Conservation (phyloP, 768 basidiomycete genomes). For the Auricularia sp. region DNA sequence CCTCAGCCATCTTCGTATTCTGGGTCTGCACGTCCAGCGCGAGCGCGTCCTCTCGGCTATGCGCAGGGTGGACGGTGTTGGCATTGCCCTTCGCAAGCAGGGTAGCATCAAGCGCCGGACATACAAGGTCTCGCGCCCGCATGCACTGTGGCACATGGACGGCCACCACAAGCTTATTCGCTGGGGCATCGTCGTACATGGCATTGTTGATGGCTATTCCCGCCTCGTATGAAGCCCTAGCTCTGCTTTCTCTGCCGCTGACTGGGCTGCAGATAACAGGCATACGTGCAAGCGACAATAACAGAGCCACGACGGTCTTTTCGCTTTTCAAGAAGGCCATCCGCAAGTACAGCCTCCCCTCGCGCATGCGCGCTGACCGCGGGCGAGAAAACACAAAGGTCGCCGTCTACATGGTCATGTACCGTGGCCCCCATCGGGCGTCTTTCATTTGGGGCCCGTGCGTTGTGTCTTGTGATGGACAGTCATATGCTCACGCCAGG, state of each 20-base stretch:
- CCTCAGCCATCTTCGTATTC: background rate
- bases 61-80: background rate
- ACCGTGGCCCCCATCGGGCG: conserved; percentile 20
- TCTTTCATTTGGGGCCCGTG: conserved; percentile 23
- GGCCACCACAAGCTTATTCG: conserved; percentile 2
- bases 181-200: conserved; percentile 16
- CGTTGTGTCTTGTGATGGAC: background rate
- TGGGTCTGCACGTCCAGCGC: background rate
- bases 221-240: background rate
- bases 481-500: background rate
- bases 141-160: conserved; percentile 6
- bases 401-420: conserved; percentile 28
- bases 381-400: conserved; percentile 28
- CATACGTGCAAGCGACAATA: conserved; percentile 18
- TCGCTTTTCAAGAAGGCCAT: conserved; percentile 15
- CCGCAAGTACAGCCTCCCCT: conserved; percentile 16
- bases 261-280: conserved; percentile 13
- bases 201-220: conserved; percentile 13
- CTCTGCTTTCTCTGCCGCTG: conserved; percentile 5
- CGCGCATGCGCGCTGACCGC: conserved; percentile 23
- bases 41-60: background rate
- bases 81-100: background rate
- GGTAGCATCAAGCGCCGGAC: background rate
- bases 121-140: conserved; percentile 10
- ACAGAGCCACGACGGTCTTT: conserved; percentile 18